Evolutionary conservation across 345 rosid species (phyloP).

Genomic region (Raphanus sativus): DNA sequence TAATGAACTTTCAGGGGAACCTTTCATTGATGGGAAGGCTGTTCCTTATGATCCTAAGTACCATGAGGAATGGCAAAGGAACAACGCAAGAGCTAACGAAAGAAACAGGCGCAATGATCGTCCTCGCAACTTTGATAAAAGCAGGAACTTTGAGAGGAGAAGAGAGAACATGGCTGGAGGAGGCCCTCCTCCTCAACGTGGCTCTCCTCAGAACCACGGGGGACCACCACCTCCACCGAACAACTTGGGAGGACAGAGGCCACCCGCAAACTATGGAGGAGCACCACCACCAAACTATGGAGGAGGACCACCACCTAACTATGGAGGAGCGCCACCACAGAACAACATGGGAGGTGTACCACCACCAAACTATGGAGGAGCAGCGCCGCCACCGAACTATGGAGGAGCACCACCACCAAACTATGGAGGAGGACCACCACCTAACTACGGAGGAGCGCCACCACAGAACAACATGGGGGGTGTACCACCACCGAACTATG

Average conservation of each 20-base stretch:
- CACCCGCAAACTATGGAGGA: constrained; percentile 31
- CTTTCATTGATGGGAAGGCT: constrained; percentile 90
- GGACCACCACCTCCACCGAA: constrained; percentile 17
- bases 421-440: background rate
- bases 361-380: too few species aligned
- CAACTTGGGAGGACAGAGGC: constrained; percentile 26
- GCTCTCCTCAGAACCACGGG: constrained; percentile 37
- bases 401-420: too few species aligned
- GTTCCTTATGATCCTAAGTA: constrained; percentile 96
- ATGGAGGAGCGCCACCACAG: constrained; percentile 30
- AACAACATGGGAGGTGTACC: constrained; percentile 16
- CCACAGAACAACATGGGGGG: constrained; percentile 29
- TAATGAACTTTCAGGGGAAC: constrained; percentile 59
- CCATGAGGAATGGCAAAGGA: constrained; percentile 97
- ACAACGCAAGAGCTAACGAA: constrained; percentile 84
- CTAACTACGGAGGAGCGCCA: constrained; percentile 27
- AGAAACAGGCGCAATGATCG: constrained; percentile 86
- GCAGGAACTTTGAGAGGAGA: constrained; percentile 90
- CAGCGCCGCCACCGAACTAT: too few species aligned
- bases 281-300: constrained; percentile 18
- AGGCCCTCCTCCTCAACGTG: constrained; percentile 29
- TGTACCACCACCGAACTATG: background rate
- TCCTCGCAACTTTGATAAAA: constrained; percentile 69
- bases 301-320: constrained; percentile 14
- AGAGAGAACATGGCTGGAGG: constrained; percentile 68